phyloP scores from a whole-genome alignment of 164 flowering plant species.

The Piper betle region DNA sequence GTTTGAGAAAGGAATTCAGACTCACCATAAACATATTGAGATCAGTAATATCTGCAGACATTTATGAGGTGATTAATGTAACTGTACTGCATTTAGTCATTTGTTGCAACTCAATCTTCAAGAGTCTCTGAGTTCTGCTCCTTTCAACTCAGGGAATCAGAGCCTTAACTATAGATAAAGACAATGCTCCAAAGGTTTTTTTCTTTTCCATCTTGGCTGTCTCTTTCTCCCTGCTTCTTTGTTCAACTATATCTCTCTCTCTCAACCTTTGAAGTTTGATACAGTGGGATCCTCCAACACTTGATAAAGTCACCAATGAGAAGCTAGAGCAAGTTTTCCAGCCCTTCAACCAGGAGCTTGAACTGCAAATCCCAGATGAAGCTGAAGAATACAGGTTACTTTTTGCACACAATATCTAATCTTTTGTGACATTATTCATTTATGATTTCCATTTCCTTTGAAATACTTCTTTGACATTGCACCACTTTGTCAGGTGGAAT shows the following conservation, averaged over 20 bases:
- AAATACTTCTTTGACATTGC: neutral
- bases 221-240: slow-evolving; percentile 1
- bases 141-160: slow-evolving; percentile 56
- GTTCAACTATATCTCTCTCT: slow-evolving; percentile 6
- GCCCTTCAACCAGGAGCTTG: slow-evolving; percentile 49
- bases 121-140: slow-evolving; percentile 1
- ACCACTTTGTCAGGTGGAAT: slow-evolving; percentile 41
- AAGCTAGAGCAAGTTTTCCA: slow-evolving; percentile 46
- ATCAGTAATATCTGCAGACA: slow-evolving; percentile 52
- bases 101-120: neutral
- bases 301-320: slow-evolving; percentile 37
- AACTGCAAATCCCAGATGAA: slow-evolving; percentile 54
- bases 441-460: neutral
- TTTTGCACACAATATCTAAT: neutral
- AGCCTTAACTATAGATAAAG: slow-evolving; percentile 83
- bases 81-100: neutral
- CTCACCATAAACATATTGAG: slow-evolving; percentile 70
- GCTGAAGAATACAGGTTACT: slow-evolving; percentile 47
- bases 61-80: slow-evolving; percentile 62
- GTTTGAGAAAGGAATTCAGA: slow-evolving; percentile 81
- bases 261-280: slow-evolving; percentile 2
- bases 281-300: slow-evolving; percentile 67
- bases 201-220: neutral
- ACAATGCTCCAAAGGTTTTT: slow-evolving; percentile 76
- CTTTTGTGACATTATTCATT: neutral